phyloP scores from a whole-genome alignment of 257 asterid genomes.

The Capsicum chinense region DNA sequence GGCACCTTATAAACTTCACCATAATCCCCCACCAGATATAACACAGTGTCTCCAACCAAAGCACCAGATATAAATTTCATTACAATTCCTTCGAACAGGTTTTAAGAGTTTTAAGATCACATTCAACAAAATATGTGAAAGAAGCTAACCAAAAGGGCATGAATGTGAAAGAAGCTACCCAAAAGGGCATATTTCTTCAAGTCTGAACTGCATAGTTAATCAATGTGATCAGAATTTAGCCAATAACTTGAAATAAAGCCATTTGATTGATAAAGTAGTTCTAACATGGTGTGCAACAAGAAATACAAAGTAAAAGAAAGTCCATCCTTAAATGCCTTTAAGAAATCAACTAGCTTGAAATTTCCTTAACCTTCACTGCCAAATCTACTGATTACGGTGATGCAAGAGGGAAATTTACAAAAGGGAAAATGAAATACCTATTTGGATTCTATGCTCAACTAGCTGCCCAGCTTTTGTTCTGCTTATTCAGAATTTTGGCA shows the following conservation, averaged over 20 bases:
- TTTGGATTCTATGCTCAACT: background rate
- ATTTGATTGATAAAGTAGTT: background rate
- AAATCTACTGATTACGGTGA: background rate
- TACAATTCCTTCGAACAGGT: background rate
- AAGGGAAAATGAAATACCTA: too few species aligned
- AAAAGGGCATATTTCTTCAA: background rate
- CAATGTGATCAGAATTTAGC: background rate
- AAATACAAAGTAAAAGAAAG: background rate
- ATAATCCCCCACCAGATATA: slow-evolving; percentile 16
- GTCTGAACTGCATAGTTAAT: background rate
- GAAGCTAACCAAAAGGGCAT: background rate
- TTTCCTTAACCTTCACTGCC: background rate
- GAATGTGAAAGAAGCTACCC: background rate
- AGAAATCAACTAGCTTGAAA: slow-evolving; percentile 25
- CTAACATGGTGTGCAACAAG: too few species aligned
- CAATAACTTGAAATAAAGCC: background rate
- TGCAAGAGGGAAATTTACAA: background rate
- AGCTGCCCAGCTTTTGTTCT: slow-evolving; percentile 2
- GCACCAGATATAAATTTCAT: background rate
- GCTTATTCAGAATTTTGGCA: slow-evolving; percentile 14
- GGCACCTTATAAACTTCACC: background rate
- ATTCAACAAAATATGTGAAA: background rate
- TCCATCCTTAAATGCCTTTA: background rate
- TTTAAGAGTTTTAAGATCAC: background rate
- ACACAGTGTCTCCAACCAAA: slow-evolving; percentile 26